phyloP scores from a whole-genome alignment of 2,329 filamentous ascomycete species.

The Cladosporium cucumerinum region DNA sequence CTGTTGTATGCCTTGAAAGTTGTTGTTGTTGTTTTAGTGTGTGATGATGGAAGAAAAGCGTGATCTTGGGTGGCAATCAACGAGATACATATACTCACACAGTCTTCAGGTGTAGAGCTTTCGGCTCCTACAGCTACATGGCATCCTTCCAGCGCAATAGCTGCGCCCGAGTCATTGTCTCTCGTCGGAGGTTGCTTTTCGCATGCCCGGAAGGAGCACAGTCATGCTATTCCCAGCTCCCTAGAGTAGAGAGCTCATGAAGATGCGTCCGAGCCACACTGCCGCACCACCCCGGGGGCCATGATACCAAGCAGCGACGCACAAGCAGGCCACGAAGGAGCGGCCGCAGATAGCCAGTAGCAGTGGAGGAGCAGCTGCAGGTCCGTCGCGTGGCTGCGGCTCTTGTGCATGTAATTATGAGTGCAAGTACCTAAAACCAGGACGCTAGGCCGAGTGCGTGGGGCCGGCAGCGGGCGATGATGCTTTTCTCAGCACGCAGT shows the following conservation, averaged over 20 bases:
- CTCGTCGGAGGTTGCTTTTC: background rate
- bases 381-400: slow-evolving; percentile 12
- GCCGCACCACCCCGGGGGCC: slow-evolving; percentile 9
- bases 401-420: background rate
- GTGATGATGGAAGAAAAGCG: slow-evolving; percentile 16
- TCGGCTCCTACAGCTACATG: slow-evolving; percentile 9
- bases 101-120: background rate
- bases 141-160: slow-evolving; percentile 9
- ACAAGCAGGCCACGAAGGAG: slow-evolving; percentile 13
- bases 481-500: slow-evolving; percentile 15
- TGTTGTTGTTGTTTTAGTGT: slow-evolving; percentile 18
- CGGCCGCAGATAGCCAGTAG: slow-evolving; percentile 11
- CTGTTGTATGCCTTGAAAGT: slow-evolving; percentile 9
- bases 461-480: background rate
- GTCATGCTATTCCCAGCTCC: slow-evolving; percentile 17
- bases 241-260: background rate
- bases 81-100: slow-evolving; percentile 7
- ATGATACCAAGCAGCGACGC: slow-evolving; percentile 2
- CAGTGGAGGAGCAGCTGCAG: slow-evolving; percentile 9
- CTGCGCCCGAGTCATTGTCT: background rate
- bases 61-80: slow-evolving; percentile 15
- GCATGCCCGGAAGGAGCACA: slow-evolving; percentile 12
- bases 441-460: slow-evolving; percentile 6
- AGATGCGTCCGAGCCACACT: slow-evolving; percentile 11
- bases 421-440: slow-evolving; percentile 12